Evolutionary conservation across 805 yeast species (phyloP), one percentile per base, ranked within the genome.

Genomic region (Yarrowia sp.): DNA sequence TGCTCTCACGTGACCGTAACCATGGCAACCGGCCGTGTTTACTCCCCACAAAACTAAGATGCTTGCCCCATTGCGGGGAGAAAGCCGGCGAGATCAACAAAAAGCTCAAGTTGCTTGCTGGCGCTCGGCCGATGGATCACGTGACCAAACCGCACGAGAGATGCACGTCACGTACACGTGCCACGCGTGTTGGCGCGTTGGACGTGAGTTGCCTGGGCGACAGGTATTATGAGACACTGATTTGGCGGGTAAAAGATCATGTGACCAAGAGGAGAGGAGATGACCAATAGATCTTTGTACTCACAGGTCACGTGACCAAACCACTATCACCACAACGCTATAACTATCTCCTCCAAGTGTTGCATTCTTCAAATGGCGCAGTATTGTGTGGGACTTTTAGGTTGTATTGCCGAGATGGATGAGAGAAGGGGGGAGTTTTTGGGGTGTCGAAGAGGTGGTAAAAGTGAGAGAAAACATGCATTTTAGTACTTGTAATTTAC

Each of bases 121-220:
- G 22, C 16, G 8, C 9, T 32, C n/a, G 26, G 41, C 49, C 49
- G 32, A 45, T 43, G 40, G 8, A 5, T 16, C 26, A 19, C 48
- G 26, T 19, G 48, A 46, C 56, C 8, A 8, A 4, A 22, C 32
- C 3, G 19, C 59, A 22, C 35, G 8, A 3, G 10, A 19, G 16
- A 38, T 40, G 59, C 59, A 53, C 59, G 45, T 53, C 59, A 40
- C 58, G 45, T 40, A 40, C 59, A 53, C 59, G 59, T 53, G 59
- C 32, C 36, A 22, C 59, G 59, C 59, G 56, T 36, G 41, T 38
- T 7, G 2, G 16, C 55, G 55, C 41, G 59, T 53, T 40, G 40
- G 14, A 53, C 59, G 59, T 35, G 59, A 22, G 49, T 45, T 16
- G 49, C 26, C 49, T 11, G 12, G 49, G 26, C 49, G 16, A 45